A percentile compares a stretch with the other conserved stretches of the same genome.
Evolutionary conservation across 441 rosid species (phyloP).

Genomic region (Theobroma grandiflorum): DNA sequence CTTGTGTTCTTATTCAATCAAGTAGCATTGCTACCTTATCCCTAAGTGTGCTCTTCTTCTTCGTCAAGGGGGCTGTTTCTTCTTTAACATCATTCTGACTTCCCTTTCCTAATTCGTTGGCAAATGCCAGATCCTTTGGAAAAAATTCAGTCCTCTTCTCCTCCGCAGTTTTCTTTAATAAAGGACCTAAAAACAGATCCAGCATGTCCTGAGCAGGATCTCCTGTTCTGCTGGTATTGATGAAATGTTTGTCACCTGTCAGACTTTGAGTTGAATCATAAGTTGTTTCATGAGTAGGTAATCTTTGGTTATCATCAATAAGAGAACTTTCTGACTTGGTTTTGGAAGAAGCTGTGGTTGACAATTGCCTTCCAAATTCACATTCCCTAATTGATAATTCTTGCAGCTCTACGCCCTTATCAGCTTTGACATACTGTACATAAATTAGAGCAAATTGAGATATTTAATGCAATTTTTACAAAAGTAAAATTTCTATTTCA

Average conservation of each 20-base stretch:
- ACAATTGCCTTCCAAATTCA: conserved; percentile 24
- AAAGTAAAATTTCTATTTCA: not conserved
- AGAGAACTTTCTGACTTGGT: conserved; percentile 27
- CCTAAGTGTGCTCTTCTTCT: conserved; percentile 58
- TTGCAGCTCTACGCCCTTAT: conserved; percentile 27
- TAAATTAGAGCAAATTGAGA: conserved; percentile 21
- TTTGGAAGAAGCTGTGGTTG: conserved; percentile 12
- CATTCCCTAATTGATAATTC: conserved; percentile 20
- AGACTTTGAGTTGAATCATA: conserved; percentile 23
- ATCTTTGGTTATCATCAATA: conserved; percentile 15
- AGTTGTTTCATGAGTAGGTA: conserved; percentile 20
- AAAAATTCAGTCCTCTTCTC: conserved; percentile 28
- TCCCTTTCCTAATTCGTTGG: conserved; percentile 27
- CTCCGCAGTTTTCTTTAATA: conserved; percentile 48
- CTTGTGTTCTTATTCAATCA: conserved; percentile 32
- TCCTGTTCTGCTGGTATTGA: conserved; percentile 34
- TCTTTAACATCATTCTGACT: conserved; percentile 33
- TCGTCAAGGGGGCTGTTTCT: conserved; percentile 33
- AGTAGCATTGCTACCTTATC: conserved; percentile 55
- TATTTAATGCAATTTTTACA: not conserved
- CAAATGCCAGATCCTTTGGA: conserved; percentile 28
- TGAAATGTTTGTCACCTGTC: conserved; percentile 22
- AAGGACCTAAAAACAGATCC: conserved; percentile 61
- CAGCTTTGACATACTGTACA: conserved; percentile 50
- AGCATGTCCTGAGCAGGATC: conserved; percentile 67